Conservation (phyloP, 2,329 filamentous ascomycete species). For the Phoma sp. region DNA sequence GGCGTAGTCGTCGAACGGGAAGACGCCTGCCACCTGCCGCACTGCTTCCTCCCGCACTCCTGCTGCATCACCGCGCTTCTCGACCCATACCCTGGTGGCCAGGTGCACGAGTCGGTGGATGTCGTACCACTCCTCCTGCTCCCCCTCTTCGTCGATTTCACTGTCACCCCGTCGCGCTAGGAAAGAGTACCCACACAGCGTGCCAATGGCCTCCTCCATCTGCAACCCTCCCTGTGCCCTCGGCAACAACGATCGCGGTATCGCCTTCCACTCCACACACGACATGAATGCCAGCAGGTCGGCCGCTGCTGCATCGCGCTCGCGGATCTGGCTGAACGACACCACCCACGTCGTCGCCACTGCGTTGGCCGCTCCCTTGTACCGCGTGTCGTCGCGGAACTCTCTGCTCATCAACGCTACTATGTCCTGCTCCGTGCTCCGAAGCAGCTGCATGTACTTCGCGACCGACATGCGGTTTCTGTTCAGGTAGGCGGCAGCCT, state of each 20-base stretch:
- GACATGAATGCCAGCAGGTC: slow-evolving; percentile 47
- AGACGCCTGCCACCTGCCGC: background rate
- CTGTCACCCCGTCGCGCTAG: slow-evolving; percentile 13
- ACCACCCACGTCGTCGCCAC: slow-evolving; percentile 54
- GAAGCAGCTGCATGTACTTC: slow-evolving; percentile 49
- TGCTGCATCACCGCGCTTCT: background rate
- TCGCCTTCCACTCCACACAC: slow-evolving; percentile 24
- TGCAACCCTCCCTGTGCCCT: slow-evolving; percentile 9
- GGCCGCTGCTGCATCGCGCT: slow-evolving; percentile 43
- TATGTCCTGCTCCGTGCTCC: slow-evolving; percentile 41
- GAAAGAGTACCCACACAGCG: slow-evolving; percentile 34
- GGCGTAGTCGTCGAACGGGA: background rate
- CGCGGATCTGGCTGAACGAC: slow-evolving; percentile 48
- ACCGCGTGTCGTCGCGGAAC: slow-evolving; percentile 50
- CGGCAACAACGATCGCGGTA: slow-evolving; percentile 26
- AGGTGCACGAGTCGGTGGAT: slow-evolving; percentile 16
- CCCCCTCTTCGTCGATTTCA: too few relatives aligned
- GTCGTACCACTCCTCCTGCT: slow-evolving; percentile 10
- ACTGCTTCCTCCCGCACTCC: background rate
- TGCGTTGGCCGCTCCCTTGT: slow-evolving; percentile 47
- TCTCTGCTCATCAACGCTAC: slow-evolving; percentile 48
- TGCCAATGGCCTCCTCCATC: slow-evolving; percentile 30
- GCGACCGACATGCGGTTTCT: slow-evolving; percentile 26
- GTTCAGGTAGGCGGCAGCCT: slow-evolving; percentile 50
- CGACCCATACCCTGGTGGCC: slow-evolving; percentile 14